Evolutionary conservation across 73 alveolate species (phyloP), one percentile per base, ranked within the genome.

Genomic region (Paramecium sexaurelia): DNA sequence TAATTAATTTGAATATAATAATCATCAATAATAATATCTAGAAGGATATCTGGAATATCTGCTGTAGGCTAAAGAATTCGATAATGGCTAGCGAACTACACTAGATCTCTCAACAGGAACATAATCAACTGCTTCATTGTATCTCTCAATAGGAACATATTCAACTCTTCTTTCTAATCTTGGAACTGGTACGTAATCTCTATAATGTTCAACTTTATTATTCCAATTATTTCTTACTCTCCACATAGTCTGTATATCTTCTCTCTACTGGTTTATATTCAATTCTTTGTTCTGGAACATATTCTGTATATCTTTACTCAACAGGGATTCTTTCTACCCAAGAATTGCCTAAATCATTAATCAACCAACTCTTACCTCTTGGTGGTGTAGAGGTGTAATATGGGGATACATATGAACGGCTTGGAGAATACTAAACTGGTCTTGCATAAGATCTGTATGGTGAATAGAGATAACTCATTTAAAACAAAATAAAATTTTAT

Each of bases 261-360:
- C 94, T 88, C 29, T 88, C 94, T 9, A 88, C 94, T 22, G 94
- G 94, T 32, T 39, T 56, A 26, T 88, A 88, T 88, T 88, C 94
- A 7, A 88, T 73, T 56, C 87, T 88, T 6, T 75, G 33, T 27
- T 88, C 94, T 36, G 94, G 94, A 22, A 88, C 90, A 39, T 88
- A 88, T 55, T 88, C 94, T 11, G 87, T 88, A 57, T 88, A 88
- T 71, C 87, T 68, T 45, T 82, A 32, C 27, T 88, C 94, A 22
- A 88, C 94, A 20, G 94, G 94, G 33, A 68, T 45, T 75, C 87
- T 68, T 43, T 88, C 94, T 19, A 82, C 87, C 94, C 94, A 88
- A n/a, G 86, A 71, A 71, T 71, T 71, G 7, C 86, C 86, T 71
- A 32, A 71, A 22, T 5, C 13, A 35, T 15, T 33, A 33, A 10